Conservation (phyloP, 257 asterid species). For the Solanum habrochaites region DNA sequence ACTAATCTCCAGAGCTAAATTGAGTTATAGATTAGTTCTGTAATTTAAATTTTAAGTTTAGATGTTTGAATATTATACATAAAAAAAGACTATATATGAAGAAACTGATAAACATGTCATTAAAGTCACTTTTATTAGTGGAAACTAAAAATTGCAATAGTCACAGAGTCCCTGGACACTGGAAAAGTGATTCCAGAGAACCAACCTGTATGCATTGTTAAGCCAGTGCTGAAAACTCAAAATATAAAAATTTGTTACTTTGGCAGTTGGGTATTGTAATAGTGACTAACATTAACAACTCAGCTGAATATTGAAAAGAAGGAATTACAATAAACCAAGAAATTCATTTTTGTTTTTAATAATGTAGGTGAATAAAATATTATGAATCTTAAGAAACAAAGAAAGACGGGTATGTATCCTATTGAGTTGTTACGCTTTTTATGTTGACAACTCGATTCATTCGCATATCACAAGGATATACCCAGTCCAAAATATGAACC, state of each 20-base stretch:
- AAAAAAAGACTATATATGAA: no score
- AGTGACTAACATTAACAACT: background rate
- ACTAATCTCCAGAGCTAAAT: background rate
- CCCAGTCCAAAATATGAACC: background rate
- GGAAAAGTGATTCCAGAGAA: background rate
- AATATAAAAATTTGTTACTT: background rate
- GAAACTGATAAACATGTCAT: background rate
- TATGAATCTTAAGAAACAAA: background rate
- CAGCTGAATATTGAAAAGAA: background rate
- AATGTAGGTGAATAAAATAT: background rate
- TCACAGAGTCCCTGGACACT: background rate
- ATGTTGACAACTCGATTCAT: background rate
- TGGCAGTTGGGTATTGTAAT: background rate
- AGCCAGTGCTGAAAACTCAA: background rate
- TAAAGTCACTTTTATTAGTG: background rate
- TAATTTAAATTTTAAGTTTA: no score
- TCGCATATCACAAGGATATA: background rate
- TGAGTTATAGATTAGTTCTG: background rate
- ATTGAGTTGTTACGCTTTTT: background rate
- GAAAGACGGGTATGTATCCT: background rate
- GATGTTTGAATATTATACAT: background rate
- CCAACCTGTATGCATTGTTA: background rate
- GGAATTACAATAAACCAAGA: background rate
- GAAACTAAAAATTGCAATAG: background rate
- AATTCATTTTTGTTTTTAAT: background rate